Conservation (phyloP, 805 yeast genomes). For the Candida nonsorbophila region DNA sequence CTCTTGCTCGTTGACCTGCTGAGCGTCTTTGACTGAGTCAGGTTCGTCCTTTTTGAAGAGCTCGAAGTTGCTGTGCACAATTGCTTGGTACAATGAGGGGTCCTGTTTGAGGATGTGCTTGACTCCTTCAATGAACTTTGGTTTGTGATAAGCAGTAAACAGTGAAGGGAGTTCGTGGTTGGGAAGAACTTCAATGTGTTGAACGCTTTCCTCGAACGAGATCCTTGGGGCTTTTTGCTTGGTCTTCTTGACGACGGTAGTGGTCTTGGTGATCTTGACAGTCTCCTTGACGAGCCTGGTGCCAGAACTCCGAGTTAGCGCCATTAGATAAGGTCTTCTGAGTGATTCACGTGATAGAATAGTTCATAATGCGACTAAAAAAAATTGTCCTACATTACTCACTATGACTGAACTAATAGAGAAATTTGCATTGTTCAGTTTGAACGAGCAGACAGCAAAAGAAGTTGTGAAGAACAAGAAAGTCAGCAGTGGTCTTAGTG, state of each 20-base stretch:
- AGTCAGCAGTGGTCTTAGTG: slow-evolving; percentile 64
- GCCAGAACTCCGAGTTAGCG: no score
- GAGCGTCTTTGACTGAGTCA: slow-evolving; percentile 2
- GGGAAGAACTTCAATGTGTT: slow-evolving; percentile 9
- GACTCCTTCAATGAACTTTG: slow-evolving; percentile 28
- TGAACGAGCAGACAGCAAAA: slow-evolving; percentile 65
- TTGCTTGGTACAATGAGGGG: slow-evolving; percentile 27
- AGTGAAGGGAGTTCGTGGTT: slow-evolving; percentile 18
- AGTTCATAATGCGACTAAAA: neutral
- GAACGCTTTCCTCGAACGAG: slow-evolving; percentile 1
- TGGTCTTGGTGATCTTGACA: no score
- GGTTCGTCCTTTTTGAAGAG: slow-evolving; percentile 10
- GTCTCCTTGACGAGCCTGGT: no score
- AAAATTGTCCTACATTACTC: slow-evolving; percentile 2
- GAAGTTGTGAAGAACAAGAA: slow-evolving; percentile 85
- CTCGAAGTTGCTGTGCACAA: slow-evolving; percentile 23
- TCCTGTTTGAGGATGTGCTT: slow-evolving; percentile 24
- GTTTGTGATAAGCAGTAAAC: slow-evolving; percentile 24
- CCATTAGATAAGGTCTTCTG: no score
- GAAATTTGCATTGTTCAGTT: slow-evolving; percentile 49
- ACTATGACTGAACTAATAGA: slow-evolving; percentile 20
- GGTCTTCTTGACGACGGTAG: no score
- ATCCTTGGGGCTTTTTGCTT: neutral
- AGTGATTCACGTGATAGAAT: no score
- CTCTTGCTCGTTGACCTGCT: slow-evolving; percentile 9